Base-by-base conservation (phyloP, 768 basidiomycete genomes). In the Clitopilus hobsonii region DNA sequence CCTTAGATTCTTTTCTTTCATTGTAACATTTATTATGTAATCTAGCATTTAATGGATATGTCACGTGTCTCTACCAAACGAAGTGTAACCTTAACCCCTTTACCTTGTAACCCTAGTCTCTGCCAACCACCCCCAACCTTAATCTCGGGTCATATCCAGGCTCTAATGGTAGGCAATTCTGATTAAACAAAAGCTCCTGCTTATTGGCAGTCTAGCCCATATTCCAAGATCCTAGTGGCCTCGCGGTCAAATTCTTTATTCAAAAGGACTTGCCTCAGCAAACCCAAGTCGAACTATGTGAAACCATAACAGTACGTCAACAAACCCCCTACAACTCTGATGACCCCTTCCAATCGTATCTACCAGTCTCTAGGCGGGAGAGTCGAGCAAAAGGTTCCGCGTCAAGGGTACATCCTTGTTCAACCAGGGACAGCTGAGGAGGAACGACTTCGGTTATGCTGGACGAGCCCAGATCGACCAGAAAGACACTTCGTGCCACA, bases 211-310 rank as follows among this genome's bases (percentile, higher is more conserved):
- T 23, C 1, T 56, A 89, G 86, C 82, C 84, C 48, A 83, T 90
- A 56, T 91, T 91, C 54, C 86, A 89, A 66, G 88, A 88, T 60
- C 67, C 61, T 58, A 81, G 78, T 62, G 84, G 84, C 32, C 68
- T 88, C 51, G 80, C 88, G 2, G 70, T 89, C 76, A 92, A 91
- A 64, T 92, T 92, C 65, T 92, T 91, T 67, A 80, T 92, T 18
- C 89, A 91, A 64, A 89, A 88, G 63, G 89, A 91, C 66, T 74
- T 92, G 7, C 69, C 81, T 3, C 76, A 84, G 54, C 82, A 85
- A 60, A 74, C 83, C 20, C 86, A 88, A 60, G 83, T 84, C 16
- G 85, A 90, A 57, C 68, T 91, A 26, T 85, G 84, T 62, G 87
- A 89, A 66, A 85, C 80, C 13, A 88, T 91, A 51, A 82, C 87